Evolutionary conservation across 1,139 yeast genomes (phyloP), one percentile per base, ranked within the genome.

Genomic region (Scheffersomyces stambukii): DNA sequence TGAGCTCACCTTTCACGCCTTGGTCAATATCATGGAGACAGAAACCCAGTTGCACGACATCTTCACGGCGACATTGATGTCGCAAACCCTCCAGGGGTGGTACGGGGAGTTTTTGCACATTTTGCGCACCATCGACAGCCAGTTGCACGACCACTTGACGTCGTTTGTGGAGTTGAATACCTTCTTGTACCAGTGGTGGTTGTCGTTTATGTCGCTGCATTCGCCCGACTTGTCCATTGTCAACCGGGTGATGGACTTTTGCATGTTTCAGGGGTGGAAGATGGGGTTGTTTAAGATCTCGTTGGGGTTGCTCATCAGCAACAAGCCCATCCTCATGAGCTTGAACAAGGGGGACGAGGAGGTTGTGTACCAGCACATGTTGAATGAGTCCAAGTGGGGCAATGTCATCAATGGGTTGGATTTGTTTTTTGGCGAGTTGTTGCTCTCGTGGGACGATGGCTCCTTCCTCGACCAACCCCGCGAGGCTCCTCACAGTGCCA

Each of bases 101-200:
- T 61, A 69, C 39, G 54, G 50, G 35, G 80, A 80, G 45, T 79
- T 79, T 46, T 61, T 64, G 30, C 38, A 43, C 17, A 59, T 77
- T 17, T 60, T 79, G 27, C 46, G 55, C 11, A 37, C 43, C 8
- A 52, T 63, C 21, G 68, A 75, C 33, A 59, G 62, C 1, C 69
- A 64, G 16, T 54, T 78, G 30, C 57, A 54, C 35, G 35, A 43
- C 6, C 83, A 79, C 48, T 63, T 79, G 28, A 38, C 42, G 22
- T 43, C 57, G 11, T 54, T 58, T 21, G 61, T 67, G 21, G 76
- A 71, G 34, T 41, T 58, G 32, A 63, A 64, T 34, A 64, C 63
- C n/a, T 71, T 72, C 36, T 49, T 72, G 16, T 66, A 61, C 29
- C 85, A 79, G 46, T 79, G 86, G 86, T 78, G 82, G 67, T 49